These are phyloP conservation scores for Chalaropsis ovoidea DNA, from an alignment of 2,329 filamentous ascomycete genomes.

Conservation along the genomic window DNA sequence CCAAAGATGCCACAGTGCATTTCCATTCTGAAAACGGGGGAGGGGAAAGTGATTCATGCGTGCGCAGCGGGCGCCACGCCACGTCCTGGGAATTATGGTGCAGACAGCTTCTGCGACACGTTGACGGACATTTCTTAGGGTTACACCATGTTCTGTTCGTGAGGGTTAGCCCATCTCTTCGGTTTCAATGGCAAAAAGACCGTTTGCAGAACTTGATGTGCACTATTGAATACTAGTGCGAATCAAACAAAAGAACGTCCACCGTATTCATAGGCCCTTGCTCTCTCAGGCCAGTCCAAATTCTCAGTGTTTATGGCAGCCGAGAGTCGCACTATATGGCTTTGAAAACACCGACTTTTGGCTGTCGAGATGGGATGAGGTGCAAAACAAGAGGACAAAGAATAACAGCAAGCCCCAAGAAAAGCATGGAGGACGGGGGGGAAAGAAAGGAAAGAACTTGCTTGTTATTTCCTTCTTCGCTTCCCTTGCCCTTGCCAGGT, in stretches of 20 bases:
- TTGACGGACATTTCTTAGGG: background rate
- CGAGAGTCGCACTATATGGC: background rate
- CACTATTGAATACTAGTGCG: background rate
- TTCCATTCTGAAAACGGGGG: too few species aligned
- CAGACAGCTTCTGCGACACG: background rate
- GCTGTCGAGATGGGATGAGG: slow-evolving; percentile 17
- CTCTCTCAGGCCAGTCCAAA: background rate
- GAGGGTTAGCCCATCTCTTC: background rate
- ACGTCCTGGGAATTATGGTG: background rate
- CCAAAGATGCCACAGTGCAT: too few species aligned
- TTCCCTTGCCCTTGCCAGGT: slow-evolving; percentile 10
- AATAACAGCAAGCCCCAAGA: slow-evolving; percentile 7
- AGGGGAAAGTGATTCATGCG: background rate
- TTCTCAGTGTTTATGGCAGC: accelerated
- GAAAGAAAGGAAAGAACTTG: slow-evolving; percentile 1
- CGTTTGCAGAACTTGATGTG: background rate
- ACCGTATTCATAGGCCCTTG: background rate
- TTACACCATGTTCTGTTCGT: background rate
- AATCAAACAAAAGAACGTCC: background rate
- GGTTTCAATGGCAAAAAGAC: background rate
- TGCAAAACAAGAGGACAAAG: slow-evolving; percentile 9
- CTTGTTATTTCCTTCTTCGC: slow-evolving; percentile 14
- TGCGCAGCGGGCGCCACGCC: background rate
- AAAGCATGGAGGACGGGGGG: background rate
- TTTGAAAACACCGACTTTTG: slow-evolving; percentile 15